Evolutionary conservation across 1,139 yeast species (phyloP).

Genomic region (Diutina rugosa): DNA sequence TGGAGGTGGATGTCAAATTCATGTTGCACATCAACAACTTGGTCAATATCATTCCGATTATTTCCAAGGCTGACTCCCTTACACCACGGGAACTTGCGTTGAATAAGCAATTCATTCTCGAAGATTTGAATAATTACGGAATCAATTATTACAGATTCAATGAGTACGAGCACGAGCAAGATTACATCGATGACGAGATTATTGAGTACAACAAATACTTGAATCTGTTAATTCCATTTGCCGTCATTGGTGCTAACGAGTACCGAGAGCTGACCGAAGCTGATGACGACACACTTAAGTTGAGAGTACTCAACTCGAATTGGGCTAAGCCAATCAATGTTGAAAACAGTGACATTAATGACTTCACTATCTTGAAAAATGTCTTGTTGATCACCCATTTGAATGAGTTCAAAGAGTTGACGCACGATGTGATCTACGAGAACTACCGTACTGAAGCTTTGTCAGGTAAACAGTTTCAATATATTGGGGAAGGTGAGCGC

Average conservation of each 20-base stretch:
- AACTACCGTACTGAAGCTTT: slow-evolving; percentile 60
- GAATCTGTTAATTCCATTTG: slow-evolving; percentile 41
- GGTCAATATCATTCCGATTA: slow-evolving; percentile 45
- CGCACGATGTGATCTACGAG: slow-evolving; percentile 4
- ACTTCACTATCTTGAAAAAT: slow-evolving; percentile 53
- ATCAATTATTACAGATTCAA: slow-evolving; percentile 33
- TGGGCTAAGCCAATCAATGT: slow-evolving; percentile 23
- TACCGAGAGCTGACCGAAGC: not conserved
- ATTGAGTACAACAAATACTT: slow-evolving; percentile 29
- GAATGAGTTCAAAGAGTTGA: slow-evolving; percentile 10
- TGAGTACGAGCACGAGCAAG: slow-evolving; percentile 36
- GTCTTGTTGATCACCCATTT: slow-evolving; percentile 65
- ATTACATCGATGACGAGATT: slow-evolving; percentile 36
- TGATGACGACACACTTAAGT: slow-evolving; percentile 11
- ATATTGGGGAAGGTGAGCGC: not conserved
- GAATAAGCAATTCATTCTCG: slow-evolving; percentile 30
- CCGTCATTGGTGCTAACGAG: slow-evolving; percentile 21
- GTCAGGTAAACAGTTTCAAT: slow-evolving; percentile 12
- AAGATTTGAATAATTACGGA: slow-evolving; percentile 22
- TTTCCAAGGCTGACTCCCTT: slow-evolving; percentile 45
- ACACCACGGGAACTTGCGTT: slow-evolving; percentile 31
- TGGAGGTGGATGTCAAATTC: slow-evolving; percentile 28
- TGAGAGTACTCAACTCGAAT: slow-evolving; percentile 23
- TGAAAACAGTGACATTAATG: slow-evolving; percentile 47
- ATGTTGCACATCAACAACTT: slow-evolving; percentile 37